Percentiles rank a stretch among this genome's conserved stretches.
Conservation (phyloP, 768 basidiomycete genomes). For the Tricholomella constricta region DNA sequence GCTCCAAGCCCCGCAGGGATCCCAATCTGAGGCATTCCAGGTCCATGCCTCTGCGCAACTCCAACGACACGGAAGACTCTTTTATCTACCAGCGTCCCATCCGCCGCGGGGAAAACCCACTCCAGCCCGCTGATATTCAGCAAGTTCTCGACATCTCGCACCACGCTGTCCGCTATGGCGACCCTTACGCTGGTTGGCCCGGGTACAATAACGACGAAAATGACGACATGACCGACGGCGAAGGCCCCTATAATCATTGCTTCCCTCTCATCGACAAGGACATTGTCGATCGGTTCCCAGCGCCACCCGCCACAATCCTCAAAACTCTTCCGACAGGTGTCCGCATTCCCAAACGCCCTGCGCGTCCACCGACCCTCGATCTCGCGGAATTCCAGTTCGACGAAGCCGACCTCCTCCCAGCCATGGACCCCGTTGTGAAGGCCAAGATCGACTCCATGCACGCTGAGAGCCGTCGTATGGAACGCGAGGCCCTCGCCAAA, state of each 20-base stretch:
- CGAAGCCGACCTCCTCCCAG: constrained; percentile 7
- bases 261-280: constrained; percentile 8
- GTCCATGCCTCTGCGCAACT: constrained; percentile 25
- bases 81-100: constrained; percentile 6
- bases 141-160: constrained; percentile 15
- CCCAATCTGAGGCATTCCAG: constrained; percentile 18
- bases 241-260: neutral
- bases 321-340: neutral
- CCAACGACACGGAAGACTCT: constrained; percentile 20
- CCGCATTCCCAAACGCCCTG: neutral
- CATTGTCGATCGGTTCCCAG: constrained; percentile 13
- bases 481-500: neutral
- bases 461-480: neutral
- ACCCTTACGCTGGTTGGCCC: constrained; percentile 11
- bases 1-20: constrained; percentile 6
- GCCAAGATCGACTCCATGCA: constrained; percentile 12
- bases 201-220: constrained; percentile 1
- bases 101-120: constrained; percentile 14
- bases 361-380: constrained; percentile 12
- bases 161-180: constrained; percentile 1
- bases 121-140: constrained; percentile 14
- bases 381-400: constrained; percentile 2
- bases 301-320: constrained; percentile 6
- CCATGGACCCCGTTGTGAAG: constrained; percentile 4
- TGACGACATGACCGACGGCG: neutral